phyloP scores from a whole-genome alignment of 1,284 basidiomycete genomes.

The Pterulicium gracile region DNA sequence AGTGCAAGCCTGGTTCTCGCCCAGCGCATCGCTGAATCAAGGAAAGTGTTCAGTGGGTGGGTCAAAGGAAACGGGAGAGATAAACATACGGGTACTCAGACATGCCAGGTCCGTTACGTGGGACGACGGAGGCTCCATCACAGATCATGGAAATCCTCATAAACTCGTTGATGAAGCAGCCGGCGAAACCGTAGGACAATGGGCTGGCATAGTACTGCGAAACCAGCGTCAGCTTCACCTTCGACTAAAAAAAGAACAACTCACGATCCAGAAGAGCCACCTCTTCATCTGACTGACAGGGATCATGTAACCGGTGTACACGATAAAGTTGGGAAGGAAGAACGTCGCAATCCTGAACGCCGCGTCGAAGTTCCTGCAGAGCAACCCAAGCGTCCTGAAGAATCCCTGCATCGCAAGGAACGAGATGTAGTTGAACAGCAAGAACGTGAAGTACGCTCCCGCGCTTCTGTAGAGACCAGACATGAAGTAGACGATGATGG shows the following conservation, averaged over 20 bases:
- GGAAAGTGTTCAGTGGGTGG: neutral
- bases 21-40: constrained; percentile 30
- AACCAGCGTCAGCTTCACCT: neutral
- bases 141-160: constrained; percentile 57
- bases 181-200: constrained; percentile 56
- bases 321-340: constrained; percentile 53
- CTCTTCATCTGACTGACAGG: constrained; percentile 72
- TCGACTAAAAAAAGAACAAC: constrained; percentile 13
- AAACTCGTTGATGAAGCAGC: constrained; percentile 79
- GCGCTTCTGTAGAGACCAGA: constrained; percentile 47
- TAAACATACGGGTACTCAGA: constrained; percentile 54
- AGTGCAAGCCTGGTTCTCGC: constrained; percentile 61
- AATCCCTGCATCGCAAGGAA: constrained; percentile 64
- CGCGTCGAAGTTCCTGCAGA: constrained; percentile 54
- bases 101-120: constrained; percentile 54
- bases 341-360: constrained; percentile 52
- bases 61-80: neutral
- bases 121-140: constrained; percentile 59
- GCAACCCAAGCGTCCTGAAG: constrained; percentile 60
- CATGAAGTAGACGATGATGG: constrained; percentile 73
- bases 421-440: constrained; percentile 50
- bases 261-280: constrained; percentile 82
- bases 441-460: constrained; percentile 64
- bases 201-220: constrained; percentile 66
- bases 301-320: constrained; percentile 65